A percentile compares a stretch with the other conserved stretches of the same genome.
phyloP scores from a whole-genome alignment of 768 basidiomycete genomes.

The Phylloporus rhodoxanthus region DNA sequence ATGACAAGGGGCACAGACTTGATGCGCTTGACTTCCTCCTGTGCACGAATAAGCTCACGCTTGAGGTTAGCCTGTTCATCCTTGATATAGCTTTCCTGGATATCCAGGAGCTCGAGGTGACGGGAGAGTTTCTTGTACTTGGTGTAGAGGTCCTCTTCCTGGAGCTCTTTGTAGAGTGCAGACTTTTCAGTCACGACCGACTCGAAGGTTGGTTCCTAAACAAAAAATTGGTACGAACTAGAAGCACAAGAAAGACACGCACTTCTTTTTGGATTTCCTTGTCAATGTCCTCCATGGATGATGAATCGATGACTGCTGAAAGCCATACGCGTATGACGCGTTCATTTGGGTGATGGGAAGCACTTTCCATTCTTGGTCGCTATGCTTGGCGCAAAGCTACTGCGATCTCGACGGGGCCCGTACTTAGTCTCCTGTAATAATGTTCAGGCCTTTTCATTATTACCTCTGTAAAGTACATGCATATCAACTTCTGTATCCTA shows the following conservation, averaged over 20 bases:
- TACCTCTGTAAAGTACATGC: too few relatives aligned
- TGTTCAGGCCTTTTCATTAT: too few relatives aligned
- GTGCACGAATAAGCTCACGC: slow-evolving; percentile 94
- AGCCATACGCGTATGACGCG: slow-evolving; percentile 22
- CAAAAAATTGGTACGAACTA: background rate
- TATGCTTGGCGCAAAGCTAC: too few relatives aligned
- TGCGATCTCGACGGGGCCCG: too few relatives aligned
- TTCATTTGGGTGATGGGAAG: slow-evolving; percentile 28
- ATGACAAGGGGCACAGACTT: slow-evolving; percentile 98
- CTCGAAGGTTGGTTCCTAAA: slow-evolving; percentile 85
- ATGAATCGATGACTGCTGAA: slow-evolving; percentile 10
- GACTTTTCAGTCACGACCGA: slow-evolving; percentile 86
- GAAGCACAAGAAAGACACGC: slow-evolving; percentile 21
- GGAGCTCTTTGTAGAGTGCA: slow-evolving; percentile 78
- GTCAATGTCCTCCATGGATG: slow-evolving; percentile 85
- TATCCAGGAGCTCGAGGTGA: slow-evolving; percentile 92
- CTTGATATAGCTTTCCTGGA: slow-evolving; percentile 95
- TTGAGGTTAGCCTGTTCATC: slow-evolving; percentile 98
- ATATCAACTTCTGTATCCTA: slow-evolving; percentile 1
- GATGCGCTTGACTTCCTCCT: slow-evolving; percentile 99
- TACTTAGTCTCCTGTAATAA: too few relatives aligned
- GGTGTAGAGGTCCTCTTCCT: slow-evolving; percentile 89
- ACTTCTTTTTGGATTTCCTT: slow-evolving; percentile 82
- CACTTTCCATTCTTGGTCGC: slow-evolving; percentile 19
- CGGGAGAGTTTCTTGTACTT: slow-evolving; percentile 96